Evolutionary conservation across 2,329 filamentous ascomycete genomes (phyloP), one percentile per base, ranked within the genome.

Genomic region (Hortaea sp.): DNA sequence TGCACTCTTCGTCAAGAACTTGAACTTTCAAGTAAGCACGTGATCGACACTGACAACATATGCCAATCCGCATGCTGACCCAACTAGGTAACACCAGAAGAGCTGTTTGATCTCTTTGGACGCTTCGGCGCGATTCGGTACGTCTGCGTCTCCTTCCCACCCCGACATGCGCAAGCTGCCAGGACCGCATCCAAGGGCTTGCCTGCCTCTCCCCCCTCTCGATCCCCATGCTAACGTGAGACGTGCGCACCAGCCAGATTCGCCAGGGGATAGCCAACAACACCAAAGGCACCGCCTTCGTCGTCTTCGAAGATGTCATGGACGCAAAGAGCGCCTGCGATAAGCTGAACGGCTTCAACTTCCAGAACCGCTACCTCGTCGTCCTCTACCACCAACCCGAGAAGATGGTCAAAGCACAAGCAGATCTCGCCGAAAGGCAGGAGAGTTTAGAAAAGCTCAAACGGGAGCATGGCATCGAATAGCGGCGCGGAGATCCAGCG

Each of bases 331-430:
- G 88, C 72, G 92, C 92, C 65, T 97, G 92, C 77, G 92, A 98
- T 76, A 95, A 97, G 76, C 78, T 98, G 69, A 98, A 98, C 76
- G 92, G 92, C 67, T 98, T 94, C 82, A 98, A 98, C 76, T 98
- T 98, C 70, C 92, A 98, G 76, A 95, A 90, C 73, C 85, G 92
- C 67, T 98, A 98, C 72, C 86, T 98, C 61, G 92, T 98, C 64
- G 83, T 86, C 49, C 70, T 87, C 64, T 86, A 86, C 63, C 83
- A 87, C 64, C 83, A 86, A 66, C 82, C 81, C 56, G 82, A 85
- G 62, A 85, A 85, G 71, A 85, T 85, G 81, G 70, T 78, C 65
- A 87, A 85, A 69, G 86, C 87, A 46, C 56, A 59, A 57, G 46
- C 45, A 71, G 88, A 95, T 72, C 78, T 97, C 63, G 87, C 90